phyloP scores from a whole-genome alignment of 2,329 filamentous ascomycete species.

The Cryphonectria nitschkei region DNA sequence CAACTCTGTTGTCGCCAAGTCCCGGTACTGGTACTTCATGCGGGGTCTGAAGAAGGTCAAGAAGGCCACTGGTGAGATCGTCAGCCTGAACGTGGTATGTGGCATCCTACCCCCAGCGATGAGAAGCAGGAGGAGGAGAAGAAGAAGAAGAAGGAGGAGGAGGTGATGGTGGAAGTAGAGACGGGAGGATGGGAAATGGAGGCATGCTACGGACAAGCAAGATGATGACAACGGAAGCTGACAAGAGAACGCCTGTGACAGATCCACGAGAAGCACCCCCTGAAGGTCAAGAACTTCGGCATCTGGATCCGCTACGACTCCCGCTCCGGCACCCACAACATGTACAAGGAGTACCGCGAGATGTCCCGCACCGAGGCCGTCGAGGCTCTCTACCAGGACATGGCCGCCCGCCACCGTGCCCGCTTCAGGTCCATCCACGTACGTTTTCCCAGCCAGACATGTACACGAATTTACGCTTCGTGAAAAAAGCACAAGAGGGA shows the following conservation, averaged over 20 bases:
- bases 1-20: conserved; percentile 98
- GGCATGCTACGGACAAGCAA: not conserved
- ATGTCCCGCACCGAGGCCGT: conserved; percentile 95
- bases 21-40: conserved; percentile 99
- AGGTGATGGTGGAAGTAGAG: not conserved
- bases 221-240: conserved; percentile 14
- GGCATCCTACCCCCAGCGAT: conserved; percentile 15
- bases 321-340: conserved; percentile 99
- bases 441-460: conserved; percentile 49
- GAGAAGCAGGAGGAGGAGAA: conserved; percentile 16
- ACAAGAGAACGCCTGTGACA: conserved; percentile 43
- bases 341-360: conserved; percentile 99
- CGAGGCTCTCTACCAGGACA: conserved; percentile 98
- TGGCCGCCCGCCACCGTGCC: conserved; percentile 97
- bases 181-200: not conserved
- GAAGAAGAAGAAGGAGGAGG: conserved; percentile 4
- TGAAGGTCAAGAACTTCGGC: conserved; percentile 99
- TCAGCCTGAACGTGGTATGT: conserved; percentile 92
- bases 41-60: conserved; percentile 99
- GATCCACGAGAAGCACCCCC: conserved; percentile 98
- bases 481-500: not conserved
- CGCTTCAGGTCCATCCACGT: conserved; percentile 99
- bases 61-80: conserved; percentile 99
- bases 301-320: conserved; percentile 99
- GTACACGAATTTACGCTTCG: too few species aligned